Percentiles rank a stretch among this genome's conserved stretches.
These are phyloP conservation scores for Neopestalotiopsis clavispora DNA, from an alignment of 2,329 filamentous ascomycete genomes.

Conservation along the genomic window DNA sequence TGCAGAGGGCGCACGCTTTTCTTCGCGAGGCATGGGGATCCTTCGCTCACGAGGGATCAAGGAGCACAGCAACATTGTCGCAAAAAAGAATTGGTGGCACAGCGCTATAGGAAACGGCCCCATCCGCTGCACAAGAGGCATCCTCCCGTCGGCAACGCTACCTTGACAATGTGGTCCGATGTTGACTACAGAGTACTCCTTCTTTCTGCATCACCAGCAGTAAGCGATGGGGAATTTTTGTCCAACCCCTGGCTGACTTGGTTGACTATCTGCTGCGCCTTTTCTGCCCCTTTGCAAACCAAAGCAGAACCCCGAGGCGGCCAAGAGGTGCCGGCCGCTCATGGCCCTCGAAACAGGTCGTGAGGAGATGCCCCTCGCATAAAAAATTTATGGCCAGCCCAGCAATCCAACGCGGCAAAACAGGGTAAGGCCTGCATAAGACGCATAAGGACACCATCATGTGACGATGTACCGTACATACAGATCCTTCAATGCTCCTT, in stretches of 20 bases:
- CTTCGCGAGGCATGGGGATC: background rate
- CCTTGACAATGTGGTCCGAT: constrained; percentile 2
- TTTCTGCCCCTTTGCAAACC: background rate
- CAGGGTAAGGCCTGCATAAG: background rate
- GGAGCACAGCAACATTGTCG: background rate
- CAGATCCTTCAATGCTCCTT: background rate
- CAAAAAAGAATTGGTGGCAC: constrained; percentile 8
- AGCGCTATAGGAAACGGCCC: constrained; percentile 12
- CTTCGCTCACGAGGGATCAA: background rate
- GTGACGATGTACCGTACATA: constrained; percentile 1
- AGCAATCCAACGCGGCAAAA: background rate
- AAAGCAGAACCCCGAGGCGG: background rate
- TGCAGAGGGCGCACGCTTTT: background rate
- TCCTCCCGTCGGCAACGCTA: constrained; percentile 16
- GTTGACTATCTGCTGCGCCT: background rate
- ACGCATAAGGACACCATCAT: background rate
- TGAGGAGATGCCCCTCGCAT: background rate
- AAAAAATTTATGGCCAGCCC: background rate
- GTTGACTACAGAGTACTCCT: background rate
- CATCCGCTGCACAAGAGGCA: constrained; percentile 16
- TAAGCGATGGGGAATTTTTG: background rate
- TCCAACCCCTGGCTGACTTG: background rate
- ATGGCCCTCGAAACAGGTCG: background rate
- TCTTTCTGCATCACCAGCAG: background rate
- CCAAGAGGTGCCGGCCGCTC: background rate